Base-by-base conservation (phyloP, 805 yeast species). In the Yamadazyma olivae region DNA sequence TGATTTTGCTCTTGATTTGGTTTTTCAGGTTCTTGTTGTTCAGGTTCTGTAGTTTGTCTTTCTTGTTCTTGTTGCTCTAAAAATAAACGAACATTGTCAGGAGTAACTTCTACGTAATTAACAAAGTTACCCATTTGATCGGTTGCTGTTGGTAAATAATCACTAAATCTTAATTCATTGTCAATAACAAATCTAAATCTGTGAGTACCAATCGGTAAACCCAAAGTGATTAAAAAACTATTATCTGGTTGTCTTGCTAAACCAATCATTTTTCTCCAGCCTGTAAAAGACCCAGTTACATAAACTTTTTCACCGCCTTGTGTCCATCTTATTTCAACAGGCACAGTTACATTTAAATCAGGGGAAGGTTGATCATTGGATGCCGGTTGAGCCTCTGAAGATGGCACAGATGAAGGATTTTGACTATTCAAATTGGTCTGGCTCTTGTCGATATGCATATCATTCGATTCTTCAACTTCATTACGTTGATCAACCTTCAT, bases 211-310 rank as follows among this genome's bases (percentile, higher is more conserved):
- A 84, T 80, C 0, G 96, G 95, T 31, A 87, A 63, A 27, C 86
- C 85, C 33, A 87, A 67, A 34, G 84, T 82, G 17, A 87, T 83
- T 30, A 78, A 69, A 50, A 82, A 81, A 25, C 70, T 67, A 16
- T 72, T 71, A 48, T 79, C 78, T 7, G 50, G 68, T 61, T 59
- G 76, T 59, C 67, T 68, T 20, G 73, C 73, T 50, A 93, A 67
- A 26, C 95, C 95, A 53, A 91, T 90, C 98, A 93, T 91, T 61
- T 90, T 91, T 48, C 96, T 72, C 98, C 99, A 93, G 3, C 96
- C 96, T 0, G 99, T 93, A 62, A 91, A 91, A 1, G 97, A 85
- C 33, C 99, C 99, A 23, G 97, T 93, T 10, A 91, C 96, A 57
- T 89, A 93, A 2, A 93, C 98, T 51, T 85, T 85, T 33, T 77